Evolutionary conservation across 2,329 filamentous ascomycete genomes (phyloP).

Genomic region (Pseudogymnoascus pannorum): DNA sequence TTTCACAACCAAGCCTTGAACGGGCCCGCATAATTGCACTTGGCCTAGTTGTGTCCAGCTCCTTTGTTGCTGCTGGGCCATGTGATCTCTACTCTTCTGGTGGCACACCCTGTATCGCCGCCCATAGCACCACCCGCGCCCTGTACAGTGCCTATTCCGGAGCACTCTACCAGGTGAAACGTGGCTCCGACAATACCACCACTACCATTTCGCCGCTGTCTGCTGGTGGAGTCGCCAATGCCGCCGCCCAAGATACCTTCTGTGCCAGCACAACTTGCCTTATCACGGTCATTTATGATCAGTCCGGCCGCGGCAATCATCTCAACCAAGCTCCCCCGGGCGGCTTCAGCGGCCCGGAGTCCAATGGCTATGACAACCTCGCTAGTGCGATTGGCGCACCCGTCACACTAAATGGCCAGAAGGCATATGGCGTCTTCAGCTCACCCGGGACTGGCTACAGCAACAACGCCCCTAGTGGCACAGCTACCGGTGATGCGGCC

Average conservation of each 20-base stretch:
- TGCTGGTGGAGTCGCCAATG: constrained; percentile 55
- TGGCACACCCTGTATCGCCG: constrained; percentile 55
- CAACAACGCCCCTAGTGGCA: constrained; percentile 46
- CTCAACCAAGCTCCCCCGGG: constrained; percentile 55
- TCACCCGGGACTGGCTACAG: constrained; percentile 57
- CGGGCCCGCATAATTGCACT: constrained; percentile 21
- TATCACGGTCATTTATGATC: constrained; percentile 59
- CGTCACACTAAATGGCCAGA: constrained; percentile 51
- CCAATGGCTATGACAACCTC: constrained; percentile 51
- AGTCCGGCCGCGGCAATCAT: constrained; percentile 54
- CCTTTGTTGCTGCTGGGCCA: constrained; percentile 44
- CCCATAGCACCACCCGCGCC: constrained; percentile 58
- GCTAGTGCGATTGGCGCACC: constrained; percentile 53
- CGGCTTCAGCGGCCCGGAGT: constrained; percentile 47
- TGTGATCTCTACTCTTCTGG: constrained; percentile 55
- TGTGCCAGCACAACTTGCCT: constrained; percentile 54
- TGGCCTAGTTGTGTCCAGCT: constrained; percentile 30
- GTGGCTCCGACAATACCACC: constrained; percentile 40
- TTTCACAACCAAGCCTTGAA: constrained; percentile 25
- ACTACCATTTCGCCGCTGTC: constrained; percentile 38
- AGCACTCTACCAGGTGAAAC: constrained; percentile 52
- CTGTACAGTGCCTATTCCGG: constrained; percentile 48
- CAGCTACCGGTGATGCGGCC: constrained; percentile 45
- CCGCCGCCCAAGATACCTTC: constrained; percentile 53
- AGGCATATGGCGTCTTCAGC: constrained; percentile 57